Evolutionary conservation across 1,139 yeast genomes (phyloP), one percentile per base, ranked within the genome.

Genomic region (Yamadazyma atmosphaerica): DNA sequence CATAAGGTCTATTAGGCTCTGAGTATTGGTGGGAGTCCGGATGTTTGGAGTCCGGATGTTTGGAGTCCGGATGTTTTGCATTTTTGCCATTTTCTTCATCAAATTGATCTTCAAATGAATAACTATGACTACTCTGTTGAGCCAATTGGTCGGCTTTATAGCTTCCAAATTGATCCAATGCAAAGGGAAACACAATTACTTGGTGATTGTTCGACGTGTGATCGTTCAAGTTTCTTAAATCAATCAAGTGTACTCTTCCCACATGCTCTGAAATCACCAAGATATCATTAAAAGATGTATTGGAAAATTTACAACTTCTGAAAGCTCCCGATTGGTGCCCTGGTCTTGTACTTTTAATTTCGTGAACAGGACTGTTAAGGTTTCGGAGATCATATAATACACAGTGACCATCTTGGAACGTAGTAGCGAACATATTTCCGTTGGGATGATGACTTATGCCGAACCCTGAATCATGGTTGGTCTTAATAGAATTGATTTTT

Each of bases 341-440:
- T 28, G 72, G 62, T 45, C 90, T 67, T 0, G 92, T 81, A 5
- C 88, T 81, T 37, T 67, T 64, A 32, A 84, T 68, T 43, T 72
- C 74, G 37, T 73, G 72, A 15, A 84, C 44, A 1, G 87, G 86
- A 1, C 56, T 43, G 2, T 56, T 52, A 38, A 79, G 55, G 44
- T 83, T 83, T 47, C 98, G 67, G 15, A 86, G 59, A 58, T 89
- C 98, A 57, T 82, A 89, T 15, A 89, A 63, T 45, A 82, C 66
- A 45, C 94, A 83, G 24, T 79, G 66, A 6, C 98, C 97, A 55
- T 86, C 89, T 60, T 89, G 96, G 57, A 87, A 88, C 17, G 90
- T 82, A 0, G 87, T 79, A 2, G 95, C 83, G 59, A 89, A 85
- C 49, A 81, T 72, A 42, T 74, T 52, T 14, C 92, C 95, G 36